These are phyloP conservation scores for Fusarium sp. DNA, from an alignment of 2,329 filamentous ascomycete species.

Conservation along the genomic window DNA sequence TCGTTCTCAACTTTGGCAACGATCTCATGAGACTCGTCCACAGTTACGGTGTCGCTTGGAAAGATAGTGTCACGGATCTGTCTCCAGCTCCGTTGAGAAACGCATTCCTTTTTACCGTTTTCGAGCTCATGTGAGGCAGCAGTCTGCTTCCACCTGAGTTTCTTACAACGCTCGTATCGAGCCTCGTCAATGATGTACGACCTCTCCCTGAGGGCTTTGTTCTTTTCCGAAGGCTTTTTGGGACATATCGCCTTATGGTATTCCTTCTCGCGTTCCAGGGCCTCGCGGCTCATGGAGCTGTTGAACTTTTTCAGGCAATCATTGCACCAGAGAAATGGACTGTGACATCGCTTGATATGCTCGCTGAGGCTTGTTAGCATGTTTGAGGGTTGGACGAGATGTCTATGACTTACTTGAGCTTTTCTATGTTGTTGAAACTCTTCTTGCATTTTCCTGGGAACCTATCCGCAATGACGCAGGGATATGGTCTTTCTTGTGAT, in stretches of 20 bases:
- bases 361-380: background rate
- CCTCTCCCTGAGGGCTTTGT: rapidly evolving
- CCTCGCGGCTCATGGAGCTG: rapidly evolving
- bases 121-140: background rate
- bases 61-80: constrained; percentile 14
- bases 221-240: background rate
- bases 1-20: background rate
- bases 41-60: background rate
- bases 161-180: background rate
- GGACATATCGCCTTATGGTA: background rate
- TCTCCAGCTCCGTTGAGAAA: constrained; percentile 3
- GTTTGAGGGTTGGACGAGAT: rapidly evolving
- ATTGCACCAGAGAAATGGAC: background rate
- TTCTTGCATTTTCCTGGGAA: background rate
- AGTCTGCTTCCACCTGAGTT: background rate
- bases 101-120: too few species aligned
- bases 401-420: background rate
- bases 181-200: background rate
- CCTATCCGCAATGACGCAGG: background rate
- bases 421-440: background rate
- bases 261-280: rapidly evolving
- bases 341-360: background rate
- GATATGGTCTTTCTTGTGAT: background rate
- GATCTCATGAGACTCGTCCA: background rate
- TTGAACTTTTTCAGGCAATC: constrained; percentile 16